Evolutionary conservation across 192 early-diverging fungal genomes (phyloP).

Genomic region (Radiomyces spectabilis): DNA sequence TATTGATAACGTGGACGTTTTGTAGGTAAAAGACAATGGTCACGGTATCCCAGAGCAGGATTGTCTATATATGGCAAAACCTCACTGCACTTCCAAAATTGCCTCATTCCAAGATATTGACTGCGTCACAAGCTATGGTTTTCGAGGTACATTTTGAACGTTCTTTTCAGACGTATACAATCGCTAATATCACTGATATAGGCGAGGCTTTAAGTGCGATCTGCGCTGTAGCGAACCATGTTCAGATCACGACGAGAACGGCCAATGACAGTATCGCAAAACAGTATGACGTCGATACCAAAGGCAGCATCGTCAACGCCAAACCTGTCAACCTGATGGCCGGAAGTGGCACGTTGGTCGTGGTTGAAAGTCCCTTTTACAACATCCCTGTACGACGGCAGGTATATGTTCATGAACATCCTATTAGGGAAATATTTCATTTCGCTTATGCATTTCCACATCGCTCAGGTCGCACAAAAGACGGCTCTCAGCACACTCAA

Average conservation of each 20-base stretch:
- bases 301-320: slow-evolving; percentile 17
- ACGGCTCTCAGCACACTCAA: neutral
- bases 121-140: slow-evolving; percentile 25
- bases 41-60: slow-evolving; percentile 26
- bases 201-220: slow-evolving; percentile 34
- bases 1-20: neutral
- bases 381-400: slow-evolving; percentile 32
- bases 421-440: too few relatives aligned
- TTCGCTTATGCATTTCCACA: too few relatives aligned
- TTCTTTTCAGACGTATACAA: neutral
- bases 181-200: neutral
- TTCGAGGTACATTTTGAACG: slow-evolving; percentile 15
- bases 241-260: slow-evolving; percentile 24
- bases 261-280: slow-evolving; percentile 21
- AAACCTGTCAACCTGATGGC: neutral
- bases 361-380: slow-evolving; percentile 20
- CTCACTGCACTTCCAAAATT: slow-evolving; percentile 33
- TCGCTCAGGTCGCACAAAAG: neutral
- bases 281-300: slow-evolving; percentile 19
- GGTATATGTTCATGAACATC: slow-evolving; percentile 7
- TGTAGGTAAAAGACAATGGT: slow-evolving; percentile 35
- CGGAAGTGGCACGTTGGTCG: slow-evolving; percentile 22
- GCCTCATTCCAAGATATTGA: slow-evolving; percentile 20
- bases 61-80: slow-evolving; percentile 23
- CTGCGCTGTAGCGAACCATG: slow-evolving; percentile 19